A percentile compares a stretch with the other conserved stretches of the same genome.
Evolutionary conservation across 2,329 filamentous ascomycete genomes (phyloP).

Genomic region (Purpureocillium takamizusanense): DNA sequence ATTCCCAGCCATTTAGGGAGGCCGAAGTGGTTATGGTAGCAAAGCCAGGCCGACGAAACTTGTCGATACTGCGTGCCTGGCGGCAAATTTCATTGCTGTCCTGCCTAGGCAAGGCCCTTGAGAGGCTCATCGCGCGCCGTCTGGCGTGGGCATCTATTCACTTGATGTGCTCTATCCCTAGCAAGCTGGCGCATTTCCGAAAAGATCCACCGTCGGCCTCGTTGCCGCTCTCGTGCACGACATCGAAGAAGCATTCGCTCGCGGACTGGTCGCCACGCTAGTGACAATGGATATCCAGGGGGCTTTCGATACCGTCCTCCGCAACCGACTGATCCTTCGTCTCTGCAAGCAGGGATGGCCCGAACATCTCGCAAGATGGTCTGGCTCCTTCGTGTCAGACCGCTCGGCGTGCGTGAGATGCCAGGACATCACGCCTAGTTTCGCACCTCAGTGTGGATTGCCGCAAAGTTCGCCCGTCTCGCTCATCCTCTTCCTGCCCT

Average conservation of each 20-base stretch:
- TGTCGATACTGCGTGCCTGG: neutral
- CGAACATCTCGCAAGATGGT: slow-evolving; percentile 1
- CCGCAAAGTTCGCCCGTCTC: slow-evolving; percentile 10
- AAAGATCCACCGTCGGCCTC: neutral
- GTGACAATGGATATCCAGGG: neutral
- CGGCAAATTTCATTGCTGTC: neutral
- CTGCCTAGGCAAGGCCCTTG: no score
- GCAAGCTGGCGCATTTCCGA: neutral
- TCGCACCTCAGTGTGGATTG: slow-evolving; percentile 5
- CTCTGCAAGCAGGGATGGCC: no score
- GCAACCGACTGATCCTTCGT: no score
- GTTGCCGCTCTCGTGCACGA: neutral
- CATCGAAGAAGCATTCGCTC: neutral
- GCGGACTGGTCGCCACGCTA: neutral
- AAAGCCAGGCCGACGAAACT: neutral
- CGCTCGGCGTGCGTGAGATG: slow-evolving; percentile 2
- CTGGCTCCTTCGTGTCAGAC: neutral
- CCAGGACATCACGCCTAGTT: slow-evolving; percentile 4
- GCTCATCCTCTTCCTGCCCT: neutral
- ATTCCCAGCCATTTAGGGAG: neutral
- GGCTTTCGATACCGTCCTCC: neutral
- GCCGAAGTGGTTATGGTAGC: neutral
- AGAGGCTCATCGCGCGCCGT: no score
- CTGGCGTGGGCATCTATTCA: no score
- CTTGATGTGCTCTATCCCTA: neutral